Percentiles rank a stretch among this genome's conserved stretches.
Conservation (phyloP, 208 protist genomes). For the Trypanosoma scelopori region DNA sequence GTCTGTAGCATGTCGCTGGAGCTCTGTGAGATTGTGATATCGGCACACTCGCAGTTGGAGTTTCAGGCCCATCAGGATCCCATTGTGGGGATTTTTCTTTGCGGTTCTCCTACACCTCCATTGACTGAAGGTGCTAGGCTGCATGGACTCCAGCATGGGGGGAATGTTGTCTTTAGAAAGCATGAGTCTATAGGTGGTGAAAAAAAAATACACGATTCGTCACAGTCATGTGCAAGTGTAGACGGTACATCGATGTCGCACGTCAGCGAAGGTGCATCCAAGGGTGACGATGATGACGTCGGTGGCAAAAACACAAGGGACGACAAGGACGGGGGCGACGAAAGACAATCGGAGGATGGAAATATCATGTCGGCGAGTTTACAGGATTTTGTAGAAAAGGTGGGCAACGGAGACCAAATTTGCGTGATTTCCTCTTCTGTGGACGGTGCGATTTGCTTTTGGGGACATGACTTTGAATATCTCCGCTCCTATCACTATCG, state of each 20-base stretch:
- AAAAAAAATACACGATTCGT: too few species aligned
- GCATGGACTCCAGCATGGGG: too few species aligned
- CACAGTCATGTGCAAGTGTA: too few species aligned
- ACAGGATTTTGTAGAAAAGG: background rate
- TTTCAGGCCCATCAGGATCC: constrained; percentile 29
- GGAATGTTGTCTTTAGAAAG: too few species aligned
- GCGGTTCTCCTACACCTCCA: background rate
- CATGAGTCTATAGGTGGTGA: too few species aligned
- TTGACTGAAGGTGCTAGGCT: too few species aligned
- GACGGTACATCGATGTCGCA: too few species aligned
- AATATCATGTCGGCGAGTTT: background rate
- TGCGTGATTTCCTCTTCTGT: constrained; percentile 12
- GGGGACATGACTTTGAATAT: constrained; percentile 12
- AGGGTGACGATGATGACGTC: too few species aligned
- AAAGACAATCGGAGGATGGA: background rate
- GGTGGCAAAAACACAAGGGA: background rate
- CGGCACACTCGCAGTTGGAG: constrained; percentile 13
- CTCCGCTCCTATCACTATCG: constrained; percentile 3
- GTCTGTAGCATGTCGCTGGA: constrained; percentile 25
- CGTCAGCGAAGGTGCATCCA: too few species aligned
- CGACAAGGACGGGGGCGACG: background rate
- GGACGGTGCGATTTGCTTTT: constrained; percentile 21
- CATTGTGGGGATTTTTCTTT: constrained; percentile 32
- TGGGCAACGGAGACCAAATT: background rate
- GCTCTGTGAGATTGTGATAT: constrained; percentile 27